phyloP scores from a whole-genome alignment of 192 early-diverging fungal genomes.

The Linderina pennispora region DNA sequence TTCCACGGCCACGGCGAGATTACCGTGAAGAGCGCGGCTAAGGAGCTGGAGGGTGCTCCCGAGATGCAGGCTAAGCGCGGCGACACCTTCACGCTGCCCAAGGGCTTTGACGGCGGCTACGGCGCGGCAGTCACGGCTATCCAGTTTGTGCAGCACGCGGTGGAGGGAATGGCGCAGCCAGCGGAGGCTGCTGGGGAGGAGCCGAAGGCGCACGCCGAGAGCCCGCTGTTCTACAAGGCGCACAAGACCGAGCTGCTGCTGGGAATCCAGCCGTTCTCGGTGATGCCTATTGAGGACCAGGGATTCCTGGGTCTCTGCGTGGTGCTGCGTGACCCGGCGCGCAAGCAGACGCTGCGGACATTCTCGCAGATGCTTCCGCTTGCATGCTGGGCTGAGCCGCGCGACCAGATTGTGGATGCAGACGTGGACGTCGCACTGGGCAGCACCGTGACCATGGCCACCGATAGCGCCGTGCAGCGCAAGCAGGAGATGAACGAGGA shows the following conservation, averaged over 20 bases:
- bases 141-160: conserved; percentile 33
- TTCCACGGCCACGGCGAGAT: conserved; percentile 37
- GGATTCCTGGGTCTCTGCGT: conserved; percentile 33
- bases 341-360: conserved; percentile 32
- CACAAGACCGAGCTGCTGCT: conserved; percentile 39
- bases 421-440: conserved; percentile 41
- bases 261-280: conserved; percentile 42
- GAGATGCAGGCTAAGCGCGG: conserved; percentile 43
- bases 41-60: conserved; percentile 22
- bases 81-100: conserved; percentile 46
- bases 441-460: conserved; percentile 25
- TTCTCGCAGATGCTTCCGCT: conserved; percentile 50
- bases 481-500: conserved; percentile 46
- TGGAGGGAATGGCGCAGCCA: conserved; percentile 7
- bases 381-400: conserved; percentile 43
- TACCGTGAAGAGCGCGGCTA: conserved; percentile 28
- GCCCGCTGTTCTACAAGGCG: conserved; percentile 40
- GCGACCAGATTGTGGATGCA: conserved; percentile 44
- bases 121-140: conserved; percentile 40
- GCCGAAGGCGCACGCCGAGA: neutral
- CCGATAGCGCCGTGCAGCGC: conserved; percentile 35
- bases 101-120: conserved; percentile 47
- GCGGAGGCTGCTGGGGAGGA: neutral
- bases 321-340: conserved; percentile 34
- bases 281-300: conserved; percentile 45